Evolutionary conservation across 2,329 filamentous ascomycete species (phyloP), one percentile per base, ranked within the genome.

Genomic region (Nectriaceae sp.): DNA sequence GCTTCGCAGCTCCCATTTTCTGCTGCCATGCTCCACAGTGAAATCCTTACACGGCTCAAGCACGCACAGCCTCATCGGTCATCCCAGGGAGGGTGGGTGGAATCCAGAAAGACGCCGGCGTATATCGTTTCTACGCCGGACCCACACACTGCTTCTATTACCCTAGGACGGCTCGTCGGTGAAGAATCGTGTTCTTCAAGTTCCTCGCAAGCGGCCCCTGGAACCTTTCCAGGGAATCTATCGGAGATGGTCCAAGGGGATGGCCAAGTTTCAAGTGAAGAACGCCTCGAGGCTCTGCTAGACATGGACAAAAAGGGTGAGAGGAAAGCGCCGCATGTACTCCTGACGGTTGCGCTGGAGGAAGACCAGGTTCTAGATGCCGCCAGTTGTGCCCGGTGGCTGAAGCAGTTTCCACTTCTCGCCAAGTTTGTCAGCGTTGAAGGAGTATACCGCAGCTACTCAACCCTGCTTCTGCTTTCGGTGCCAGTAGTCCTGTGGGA

Each of bases 341-440:
- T 62, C 35, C 45, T 62, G 10, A 62, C 52, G n/a, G 51, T 62
- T 44, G 54, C 57, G 18, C 39, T 62, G 11, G 59, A 62, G 42
- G 59, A 62, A 40, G 52, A 62, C 21, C 59, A 62, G 41, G 50
- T 57, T 21, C 49, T 61, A 8, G 59, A 62, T 50, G 54, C 59
- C 16, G 50, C 54, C 5, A 62, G 56, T 46, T 62, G 59, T 19
- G 44, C 47, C 45, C 59, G 59, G 46, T 62, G 59, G 59, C 21
- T 62, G n/a, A 62, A 62, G 52, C 59, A 62, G 40, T 62, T 62
- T 40, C 59, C 59, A 41, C 59, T 62, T 35, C 48, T 62, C 26
- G 59, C 59, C 40, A 62, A 55, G 40, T 58, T 48, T 15, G 59
- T 58, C 13, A 61, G 52, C 21, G 48, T 62, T 16, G 59, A 62